Evolutionary conservation across 2,329 filamentous ascomycete species (phyloP), one percentile per base, ranked within the genome.

Genomic region (Neoarthrinium moseri): DNA sequence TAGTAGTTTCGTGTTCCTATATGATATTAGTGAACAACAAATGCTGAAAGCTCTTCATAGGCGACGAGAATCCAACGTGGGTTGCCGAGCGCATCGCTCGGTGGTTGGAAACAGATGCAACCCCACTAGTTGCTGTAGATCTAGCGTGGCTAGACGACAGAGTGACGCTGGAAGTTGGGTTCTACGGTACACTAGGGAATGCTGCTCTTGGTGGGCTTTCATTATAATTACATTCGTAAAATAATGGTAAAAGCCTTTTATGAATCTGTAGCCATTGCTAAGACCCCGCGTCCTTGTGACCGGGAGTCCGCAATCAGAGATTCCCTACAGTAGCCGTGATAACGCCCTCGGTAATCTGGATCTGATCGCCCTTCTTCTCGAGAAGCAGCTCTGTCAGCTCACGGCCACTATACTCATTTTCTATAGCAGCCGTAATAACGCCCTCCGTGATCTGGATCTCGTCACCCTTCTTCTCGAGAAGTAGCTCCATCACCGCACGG

Each of bases 51-150:
- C n/a, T n/a, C 26, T 29, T 29, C 17, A 32, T 32, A 56, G 53
- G 50, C 22, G 57, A 60, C 37, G 56, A 61, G 45, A 59, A 59
- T 24, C 56, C 55, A 0, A 32, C 42, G 6, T 57, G 54, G 55
- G 53, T 58, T 15, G 56, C 56, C 12, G 52, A 52, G 5, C 52
- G 57, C 6, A 33, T 59, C 4, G 43, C 44, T 3, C 32, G 45
- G 26, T 61, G 56, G 29, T 43, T 60, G 17, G 45, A 45, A 1
- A 34, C 51, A 11, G 57, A 57, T 33, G 38, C 39, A 12, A 51
- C 52, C 8, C 47, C 55, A 12, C 32, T 55, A 8, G 30, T 42
- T n/a, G 40, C 36, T 15, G 43, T 53, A 1, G 50, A 57, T 30
- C 45, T 60, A 34, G 52, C 50, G 5, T 52, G 40, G 27, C 43